Evolutionary conservation across 768 basidiomycete species (phyloP).

Genomic region (Vararia minispora): DNA sequence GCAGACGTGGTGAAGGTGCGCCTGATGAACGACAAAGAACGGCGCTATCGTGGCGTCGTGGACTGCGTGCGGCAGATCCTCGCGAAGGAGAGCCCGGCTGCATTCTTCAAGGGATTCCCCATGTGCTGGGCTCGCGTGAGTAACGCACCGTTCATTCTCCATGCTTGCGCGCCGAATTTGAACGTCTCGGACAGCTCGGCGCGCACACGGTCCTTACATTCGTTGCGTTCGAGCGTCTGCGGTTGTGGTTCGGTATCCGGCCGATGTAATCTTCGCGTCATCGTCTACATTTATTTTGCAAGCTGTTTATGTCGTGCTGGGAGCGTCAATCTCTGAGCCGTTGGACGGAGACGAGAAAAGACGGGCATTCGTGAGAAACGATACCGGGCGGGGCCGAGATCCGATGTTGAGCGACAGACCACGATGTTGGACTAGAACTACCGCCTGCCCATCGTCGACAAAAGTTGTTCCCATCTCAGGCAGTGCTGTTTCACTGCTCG

Average conservation of each 20-base stretch:
- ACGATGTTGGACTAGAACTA: too few species aligned
- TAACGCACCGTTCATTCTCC: slow-evolving; percentile 1
- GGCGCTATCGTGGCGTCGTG: slow-evolving; percentile 18
- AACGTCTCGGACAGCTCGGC: slow-evolving; percentile 19
- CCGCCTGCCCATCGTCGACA: too few species aligned
- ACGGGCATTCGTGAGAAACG: too few species aligned
- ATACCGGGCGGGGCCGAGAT: too few species aligned
- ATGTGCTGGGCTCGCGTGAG: slow-evolving; percentile 29
- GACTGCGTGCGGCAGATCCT: slow-evolving; percentile 22
- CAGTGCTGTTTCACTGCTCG: too few species aligned
- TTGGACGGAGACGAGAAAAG: too few species aligned
- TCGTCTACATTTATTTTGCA: too few species aligned
- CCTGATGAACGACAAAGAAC: slow-evolving; percentile 26
- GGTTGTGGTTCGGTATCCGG: slow-evolving; percentile 20
- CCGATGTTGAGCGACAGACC: too few species aligned
- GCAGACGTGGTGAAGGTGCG: slow-evolving; percentile 27
- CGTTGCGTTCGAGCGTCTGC: slow-evolving; percentile 23
- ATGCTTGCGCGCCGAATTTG: neutral
- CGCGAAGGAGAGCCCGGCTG: slow-evolving; percentile 21
- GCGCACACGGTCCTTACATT: slow-evolving; percentile 26
- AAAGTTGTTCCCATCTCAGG: too few species aligned
- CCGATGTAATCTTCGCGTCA: slow-evolving; percentile 25
- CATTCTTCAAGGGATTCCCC: slow-evolving; percentile 28
- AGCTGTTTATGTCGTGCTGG: too few species aligned
- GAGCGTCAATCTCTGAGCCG: too few species aligned